phyloP scores from a whole-genome alignment of 2,329 filamentous ascomycete species.

The Magnaporthales sp. region DNA sequence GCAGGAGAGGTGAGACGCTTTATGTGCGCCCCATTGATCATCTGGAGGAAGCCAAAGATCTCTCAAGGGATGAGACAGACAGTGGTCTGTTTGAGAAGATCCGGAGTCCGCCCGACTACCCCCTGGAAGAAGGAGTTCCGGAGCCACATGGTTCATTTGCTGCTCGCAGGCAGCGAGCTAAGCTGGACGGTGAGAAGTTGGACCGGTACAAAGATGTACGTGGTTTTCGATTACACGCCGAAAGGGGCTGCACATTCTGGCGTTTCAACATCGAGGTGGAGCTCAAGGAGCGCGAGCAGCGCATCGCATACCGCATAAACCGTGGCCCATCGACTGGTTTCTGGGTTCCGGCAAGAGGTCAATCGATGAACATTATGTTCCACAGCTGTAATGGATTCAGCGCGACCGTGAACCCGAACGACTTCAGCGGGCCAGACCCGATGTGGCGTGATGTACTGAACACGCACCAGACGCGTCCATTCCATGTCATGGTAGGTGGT shows the following conservation, averaged over 20 bases:
- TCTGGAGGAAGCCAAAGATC: slow-evolving; percentile 66
- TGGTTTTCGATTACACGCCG: slow-evolving; percentile 73
- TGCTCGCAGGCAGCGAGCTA: slow-evolving; percentile 40
- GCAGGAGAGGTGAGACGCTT: slow-evolving; percentile 73
- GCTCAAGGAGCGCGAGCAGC: slow-evolving; percentile 65
- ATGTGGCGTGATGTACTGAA: slow-evolving; percentile 96
- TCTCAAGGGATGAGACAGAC: slow-evolving; percentile 73
- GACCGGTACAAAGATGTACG: slow-evolving; percentile 77
- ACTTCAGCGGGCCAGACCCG: slow-evolving; percentile 86
- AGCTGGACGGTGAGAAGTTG: slow-evolving; percentile 68
- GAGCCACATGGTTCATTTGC: slow-evolving; percentile 46
- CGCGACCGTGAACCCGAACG: slow-evolving; percentile 63
- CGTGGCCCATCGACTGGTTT: slow-evolving; percentile 80
- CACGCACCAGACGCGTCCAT: slow-evolving; percentile 80
- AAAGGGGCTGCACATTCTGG: slow-evolving; percentile 91
- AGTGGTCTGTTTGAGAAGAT: slow-evolving; percentile 72
- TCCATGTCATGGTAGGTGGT: slow-evolving; percentile 97
- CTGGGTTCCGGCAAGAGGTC: slow-evolving; percentile 79
- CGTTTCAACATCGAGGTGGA: slow-evolving; percentile 93
- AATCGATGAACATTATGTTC: slow-evolving; percentile 99
- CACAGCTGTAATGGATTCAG: slow-evolving; percentile 97
- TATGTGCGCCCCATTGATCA: slow-evolving; percentile 88
- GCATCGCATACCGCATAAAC: slow-evolving; percentile 94
- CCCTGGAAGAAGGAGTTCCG: slow-evolving; percentile 27
- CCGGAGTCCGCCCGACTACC: slow-evolving; percentile 41